phyloP scores from a whole-genome alignment of 805 yeast genomes.

The Wickerhamiella musiphila region DNA sequence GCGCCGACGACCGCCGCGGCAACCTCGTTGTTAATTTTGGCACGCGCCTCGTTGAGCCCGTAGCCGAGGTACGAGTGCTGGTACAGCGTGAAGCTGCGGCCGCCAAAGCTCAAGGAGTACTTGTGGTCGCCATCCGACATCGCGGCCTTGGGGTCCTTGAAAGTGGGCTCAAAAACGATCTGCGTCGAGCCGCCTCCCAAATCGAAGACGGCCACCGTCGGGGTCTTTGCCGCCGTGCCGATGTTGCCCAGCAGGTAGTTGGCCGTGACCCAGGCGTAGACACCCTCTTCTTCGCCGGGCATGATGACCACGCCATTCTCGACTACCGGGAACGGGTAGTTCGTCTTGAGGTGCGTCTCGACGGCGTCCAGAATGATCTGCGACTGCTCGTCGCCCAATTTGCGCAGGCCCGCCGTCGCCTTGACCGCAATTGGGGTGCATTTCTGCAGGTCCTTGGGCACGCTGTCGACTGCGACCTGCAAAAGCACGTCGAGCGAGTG shows the following conservation, averaged over 20 bases:
- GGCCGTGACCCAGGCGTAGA: slow-evolving; percentile 95
- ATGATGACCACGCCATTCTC: slow-evolving; percentile 77
- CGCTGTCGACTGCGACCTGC: slow-evolving; percentile 51
- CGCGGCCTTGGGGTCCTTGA: slow-evolving; percentile 22
- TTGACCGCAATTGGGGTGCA: slow-evolving; percentile 94
- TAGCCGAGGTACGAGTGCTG: slow-evolving; percentile 92
- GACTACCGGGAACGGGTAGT: slow-evolving; percentile 87
- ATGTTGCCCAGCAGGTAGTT: slow-evolving; percentile 87
- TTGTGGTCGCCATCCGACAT: slow-evolving; percentile 82
- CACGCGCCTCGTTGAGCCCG: slow-evolving; percentile 89
- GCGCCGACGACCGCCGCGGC: slow-evolving; percentile 29
- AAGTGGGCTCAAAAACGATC: slow-evolving; percentile 92
- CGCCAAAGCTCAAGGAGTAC: slow-evolving; percentile 65
- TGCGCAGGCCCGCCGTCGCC: slow-evolving; percentile 93
- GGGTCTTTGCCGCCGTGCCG: slow-evolving; percentile 53
- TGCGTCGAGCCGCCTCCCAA: slow-evolving; percentile 98
- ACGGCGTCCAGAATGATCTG: slow-evolving; percentile 60
- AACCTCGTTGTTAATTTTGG: slow-evolving; percentile 53
- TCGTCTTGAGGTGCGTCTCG: slow-evolving; percentile 49
- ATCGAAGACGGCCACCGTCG: slow-evolving; percentile 95
- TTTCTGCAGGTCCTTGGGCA: slow-evolving; percentile 52
- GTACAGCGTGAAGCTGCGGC: slow-evolving; percentile 60
- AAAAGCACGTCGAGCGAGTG: slow-evolving; percentile 71
- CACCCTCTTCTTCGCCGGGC: slow-evolving; percentile 97
- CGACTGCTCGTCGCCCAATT: slow-evolving; percentile 63